Percentiles rank a stretch among this genome's conserved stretches.
Conservation (phyloP, 1,139 yeast species). For the Blastobotrys apis region DNA sequence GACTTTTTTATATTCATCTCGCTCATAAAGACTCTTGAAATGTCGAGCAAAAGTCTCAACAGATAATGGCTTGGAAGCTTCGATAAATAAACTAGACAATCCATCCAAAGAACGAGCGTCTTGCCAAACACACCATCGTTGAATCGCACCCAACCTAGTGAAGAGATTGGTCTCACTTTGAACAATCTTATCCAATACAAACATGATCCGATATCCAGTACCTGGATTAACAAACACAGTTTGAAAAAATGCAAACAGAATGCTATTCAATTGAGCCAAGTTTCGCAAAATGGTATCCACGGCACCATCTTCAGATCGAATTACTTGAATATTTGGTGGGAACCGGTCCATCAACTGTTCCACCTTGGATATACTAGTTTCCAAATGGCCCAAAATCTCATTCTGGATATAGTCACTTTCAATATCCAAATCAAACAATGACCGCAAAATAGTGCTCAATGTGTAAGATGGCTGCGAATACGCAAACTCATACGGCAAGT, state of each 20-base stretch:
- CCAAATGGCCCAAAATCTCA: constrained; percentile 17
- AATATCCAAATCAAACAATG: constrained; percentile 31
- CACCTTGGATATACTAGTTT: constrained; percentile 12
- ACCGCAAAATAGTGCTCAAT: constrained; percentile 26
- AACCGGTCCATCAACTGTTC: constrained; percentile 15
- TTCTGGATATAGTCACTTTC: constrained; percentile 25
- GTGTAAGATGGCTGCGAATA: constrained; percentile 31
- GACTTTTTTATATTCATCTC: constrained; percentile 26
- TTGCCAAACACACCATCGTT: constrained; percentile 29
- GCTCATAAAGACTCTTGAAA: constrained; percentile 22
- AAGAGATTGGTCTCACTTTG: constrained; percentile 5
- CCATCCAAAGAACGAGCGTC: constrained; percentile 25
- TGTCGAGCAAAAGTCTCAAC: constrained; percentile 21
- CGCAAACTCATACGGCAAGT: constrained; percentile 38
- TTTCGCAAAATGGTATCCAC: constrained; percentile 20
- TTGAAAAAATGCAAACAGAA: constrained; percentile 27
- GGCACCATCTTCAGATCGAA: constrained; percentile 12
- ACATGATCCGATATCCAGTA: constrained; percentile 31
- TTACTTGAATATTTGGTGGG: constrained; percentile 12
- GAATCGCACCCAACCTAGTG: constrained; percentile 23
- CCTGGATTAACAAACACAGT: constrained; percentile 31
- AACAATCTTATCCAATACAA: constrained; percentile 26
- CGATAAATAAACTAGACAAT: constrained; percentile 18
- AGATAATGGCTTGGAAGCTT: constrained; percentile 27
- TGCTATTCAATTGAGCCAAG: constrained; percentile 22